Evolutionary conservation across 2,329 filamentous ascomycete genomes (phyloP).

Genomic region (Elsinoe fawcettii): DNA sequence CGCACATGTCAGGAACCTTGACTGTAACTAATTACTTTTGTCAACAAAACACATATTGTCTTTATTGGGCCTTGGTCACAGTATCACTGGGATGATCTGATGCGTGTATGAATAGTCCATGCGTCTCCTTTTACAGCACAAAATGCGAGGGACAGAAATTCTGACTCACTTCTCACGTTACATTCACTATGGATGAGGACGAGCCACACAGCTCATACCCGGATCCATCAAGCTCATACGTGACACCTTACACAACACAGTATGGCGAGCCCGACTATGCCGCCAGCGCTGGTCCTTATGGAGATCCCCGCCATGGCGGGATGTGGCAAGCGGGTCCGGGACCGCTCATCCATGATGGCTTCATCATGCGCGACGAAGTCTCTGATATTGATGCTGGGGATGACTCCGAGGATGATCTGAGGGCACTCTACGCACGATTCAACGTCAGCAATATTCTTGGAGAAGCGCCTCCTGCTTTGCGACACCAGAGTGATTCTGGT

Average conservation of each 20-base stretch:
- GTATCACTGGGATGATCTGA: no score
- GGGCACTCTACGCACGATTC: constrained; percentile 18
- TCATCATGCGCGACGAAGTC: constrained; percentile 31
- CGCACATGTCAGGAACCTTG: no score
- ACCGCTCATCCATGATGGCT: constrained; percentile 32
- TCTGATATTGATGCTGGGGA: constrained; percentile 28
- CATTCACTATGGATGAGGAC: constrained; percentile 6
- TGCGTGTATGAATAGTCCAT: no score
- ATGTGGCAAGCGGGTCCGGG: constrained; percentile 12
- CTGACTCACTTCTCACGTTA: not conserved
- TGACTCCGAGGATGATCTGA: constrained; percentile 22
- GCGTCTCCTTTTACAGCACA: no score
- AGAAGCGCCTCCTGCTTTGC: constrained; percentile 22
- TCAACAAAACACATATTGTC: no score
- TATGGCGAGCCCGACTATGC: not conserved
- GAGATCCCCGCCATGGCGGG: constrained; percentile 7
- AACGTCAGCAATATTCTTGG: constrained; percentile 18
- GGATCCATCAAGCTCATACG: constrained; percentile 5
- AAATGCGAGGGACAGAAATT: not conserved
- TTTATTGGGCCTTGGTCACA: no score
- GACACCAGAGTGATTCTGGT: constrained; percentile 21
- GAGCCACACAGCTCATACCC: not conserved
- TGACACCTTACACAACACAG: not conserved
- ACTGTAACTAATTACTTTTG: no score
- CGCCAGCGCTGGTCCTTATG: constrained; percentile 1